Conservation (phyloP, 306 rosid species). For the Senna siamea region DNA sequence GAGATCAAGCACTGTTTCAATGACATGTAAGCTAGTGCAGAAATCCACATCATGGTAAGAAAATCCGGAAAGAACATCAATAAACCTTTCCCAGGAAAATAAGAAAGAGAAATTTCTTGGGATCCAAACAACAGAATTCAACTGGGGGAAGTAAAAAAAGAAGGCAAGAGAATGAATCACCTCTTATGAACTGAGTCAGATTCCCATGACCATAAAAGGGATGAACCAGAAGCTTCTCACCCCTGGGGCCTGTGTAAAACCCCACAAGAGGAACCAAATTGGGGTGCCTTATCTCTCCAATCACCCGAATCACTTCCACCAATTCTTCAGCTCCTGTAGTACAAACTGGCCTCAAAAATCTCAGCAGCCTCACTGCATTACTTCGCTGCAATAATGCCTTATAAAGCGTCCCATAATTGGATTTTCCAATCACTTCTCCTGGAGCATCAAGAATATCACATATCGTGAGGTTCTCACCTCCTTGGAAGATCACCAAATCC, state of each 20-base stretch:
- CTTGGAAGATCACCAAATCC: slow-evolving; percentile 67
- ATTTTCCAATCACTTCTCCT: slow-evolving; percentile 95
- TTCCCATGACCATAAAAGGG: slow-evolving; percentile 76
- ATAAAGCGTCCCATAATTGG: slow-evolving; percentile 83
- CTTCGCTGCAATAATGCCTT: slow-evolving; percentile 80
- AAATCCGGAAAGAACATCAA: slow-evolving; percentile 27
- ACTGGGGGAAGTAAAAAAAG: slow-evolving; percentile 1
- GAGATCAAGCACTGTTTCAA: slow-evolving; percentile 17
- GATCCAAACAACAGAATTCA: slow-evolving; percentile 30
- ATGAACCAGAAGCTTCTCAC: slow-evolving; percentile 94
- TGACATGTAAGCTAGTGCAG: background rate
- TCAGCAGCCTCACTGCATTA: slow-evolving; percentile 66
- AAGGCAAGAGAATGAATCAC: slow-evolving; percentile 42
- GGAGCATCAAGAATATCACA: slow-evolving; percentile 94
- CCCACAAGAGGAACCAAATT: slow-evolving; percentile 94
- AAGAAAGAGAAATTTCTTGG: slow-evolving; percentile 3
- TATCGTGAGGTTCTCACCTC: slow-evolving; percentile 75
- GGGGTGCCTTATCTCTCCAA: slow-evolving; percentile 74
- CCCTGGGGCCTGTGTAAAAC: slow-evolving; percentile 87
- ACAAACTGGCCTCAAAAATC: slow-evolving; percentile 92
- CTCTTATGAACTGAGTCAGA: slow-evolving; percentile 79
- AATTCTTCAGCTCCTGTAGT: slow-evolving; percentile 61
- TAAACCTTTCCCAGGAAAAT: slow-evolving; percentile 29
- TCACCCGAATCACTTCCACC: slow-evolving; percentile 57
- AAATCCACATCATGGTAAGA: slow-evolving; percentile 9